Conservation (phyloP, 108 stramenopile genomes). For the Phaeodactylum tricornutum region DNA sequence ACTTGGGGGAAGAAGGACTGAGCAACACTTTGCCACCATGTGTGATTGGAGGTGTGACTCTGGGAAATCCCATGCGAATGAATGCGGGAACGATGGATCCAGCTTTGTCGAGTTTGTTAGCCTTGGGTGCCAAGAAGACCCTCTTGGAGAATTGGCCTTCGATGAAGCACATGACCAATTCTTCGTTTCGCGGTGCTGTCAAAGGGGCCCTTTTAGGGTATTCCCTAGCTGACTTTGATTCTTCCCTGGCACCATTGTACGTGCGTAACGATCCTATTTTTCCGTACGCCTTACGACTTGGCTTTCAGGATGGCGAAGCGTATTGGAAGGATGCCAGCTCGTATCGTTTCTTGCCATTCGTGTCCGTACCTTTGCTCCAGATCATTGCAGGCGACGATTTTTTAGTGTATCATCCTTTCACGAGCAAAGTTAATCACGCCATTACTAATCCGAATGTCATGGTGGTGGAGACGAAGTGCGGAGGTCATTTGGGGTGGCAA, state of each 20-base stretch:
- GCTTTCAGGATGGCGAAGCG: conserved; percentile 46
- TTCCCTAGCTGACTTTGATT: conserved; percentile 60
- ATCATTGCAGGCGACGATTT: conserved; percentile 76
- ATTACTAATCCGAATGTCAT: conserved; percentile 75
- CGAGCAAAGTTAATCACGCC: conserved; percentile 43
- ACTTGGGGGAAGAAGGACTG: conserved; percentile 80
- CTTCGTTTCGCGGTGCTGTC: conserved; percentile 36
- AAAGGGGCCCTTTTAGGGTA: conserved; percentile 32
- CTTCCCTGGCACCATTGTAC: conserved; percentile 44
- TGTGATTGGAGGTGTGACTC: conserved; percentile 56
- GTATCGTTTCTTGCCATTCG: conserved; percentile 48
- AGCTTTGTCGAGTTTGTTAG: conserved; percentile 50
- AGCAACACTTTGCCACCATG: conserved; percentile 58
- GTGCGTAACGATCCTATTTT: conserved; percentile 50
- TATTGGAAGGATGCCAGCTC: conserved; percentile 71
- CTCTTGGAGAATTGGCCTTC: conserved; percentile 32
- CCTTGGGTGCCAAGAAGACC: conserved; percentile 57
- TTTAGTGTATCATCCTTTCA: conserved; percentile 43
- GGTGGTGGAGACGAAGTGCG: conserved; percentile 72
- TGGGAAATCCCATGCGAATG: conserved; percentile 74
- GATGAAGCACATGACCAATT: conserved; percentile 26
- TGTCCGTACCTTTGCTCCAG: conserved; percentile 67
- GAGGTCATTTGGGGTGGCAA: conserved; percentile 85
- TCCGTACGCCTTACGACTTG: conserved; percentile 52
- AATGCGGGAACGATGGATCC: conserved; percentile 32